Base-by-base conservation (phyloP, 345 rosid species). In the Tarenaya hassleriana region DNA sequence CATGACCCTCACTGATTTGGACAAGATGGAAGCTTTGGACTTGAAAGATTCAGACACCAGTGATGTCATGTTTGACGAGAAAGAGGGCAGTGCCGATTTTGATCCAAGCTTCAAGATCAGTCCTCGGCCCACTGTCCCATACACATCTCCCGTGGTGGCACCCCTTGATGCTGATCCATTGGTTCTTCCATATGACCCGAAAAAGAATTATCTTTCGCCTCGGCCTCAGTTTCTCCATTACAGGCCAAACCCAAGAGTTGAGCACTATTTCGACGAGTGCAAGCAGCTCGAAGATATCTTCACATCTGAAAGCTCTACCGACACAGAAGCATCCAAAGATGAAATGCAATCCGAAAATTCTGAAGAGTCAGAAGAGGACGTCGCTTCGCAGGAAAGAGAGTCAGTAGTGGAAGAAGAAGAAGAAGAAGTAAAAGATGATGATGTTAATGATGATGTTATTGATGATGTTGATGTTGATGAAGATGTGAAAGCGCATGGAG, bases 181-280 rank as follows among this genome's bases (percentile, higher is more conserved):
- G 41, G 15, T 73, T 70, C 70, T 62, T 50, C 82, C 84, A 44
- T 86, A 79, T 58, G 86, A 83, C 68, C 86, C 80, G 10, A 72
- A 72, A 38, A 75, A 63, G 41, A 80, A 83, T 53, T 80, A 75
- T 47, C 64, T 78, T 31, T 74, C 91, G 2, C 87, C 85, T 5
- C 75, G 84, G 74, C 92, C 88, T 40, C 77, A 58, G 69, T 83
- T 80, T 58, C 87, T 74, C 29, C 73, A 66, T 34, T 83, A 83
- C 37, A 76, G 55, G 52, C 84, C 82, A 1, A 86, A 81, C 64
- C 90, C 82, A 7, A 56, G 84, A 43, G 60, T 80, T 8, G 75
- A 69, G 54, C 61, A 58, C 17, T 71, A 55, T 39, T 68, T 50
- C 39, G 69, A 70, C 15, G 61, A 66, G 41, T 71, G 79, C 13